phyloP scores from a whole-genome alignment of 352 stramenopile genomes.

The Pythium grandisporangium region DNA sequence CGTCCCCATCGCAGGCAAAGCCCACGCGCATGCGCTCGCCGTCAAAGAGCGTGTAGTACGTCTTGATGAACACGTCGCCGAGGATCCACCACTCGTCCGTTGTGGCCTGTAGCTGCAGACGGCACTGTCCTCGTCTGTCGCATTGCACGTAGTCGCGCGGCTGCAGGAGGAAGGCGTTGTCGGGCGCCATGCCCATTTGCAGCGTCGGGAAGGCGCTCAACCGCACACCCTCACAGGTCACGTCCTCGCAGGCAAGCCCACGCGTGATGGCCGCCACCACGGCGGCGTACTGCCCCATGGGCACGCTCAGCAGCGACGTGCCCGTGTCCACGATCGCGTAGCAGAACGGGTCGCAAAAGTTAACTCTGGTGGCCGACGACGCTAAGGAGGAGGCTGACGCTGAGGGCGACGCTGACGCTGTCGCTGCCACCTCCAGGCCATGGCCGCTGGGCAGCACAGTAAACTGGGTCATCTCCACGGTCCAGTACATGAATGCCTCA shows the following conservation, averaged over 20 bases:
- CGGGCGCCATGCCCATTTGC: constrained; percentile 70
- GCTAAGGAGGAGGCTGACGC: constrained; percentile 10
- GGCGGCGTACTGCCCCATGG: constrained; percentile 51
- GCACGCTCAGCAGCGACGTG: constrained; percentile 80
- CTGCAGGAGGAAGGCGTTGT: constrained; percentile 81
- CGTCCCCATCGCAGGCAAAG: constrained; percentile 78
- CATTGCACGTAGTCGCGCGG: constrained; percentile 75
- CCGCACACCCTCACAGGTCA: constrained; percentile 43
- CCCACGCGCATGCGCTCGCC: constrained; percentile 81
- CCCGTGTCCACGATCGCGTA: constrained; percentile 86
- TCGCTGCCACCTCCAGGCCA: too few relatives aligned
- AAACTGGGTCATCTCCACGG: constrained; percentile 67
- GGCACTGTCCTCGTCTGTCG: constrained; percentile 61
- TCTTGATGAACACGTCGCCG: constrained; percentile 87
- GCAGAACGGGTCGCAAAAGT: constrained; percentile 74
- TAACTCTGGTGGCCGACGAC: constrained; percentile 13
- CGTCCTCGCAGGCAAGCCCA: constrained; percentile 55
- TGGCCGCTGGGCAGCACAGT: too few relatives aligned
- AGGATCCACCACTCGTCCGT: constrained; percentile 84
- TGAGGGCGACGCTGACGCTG: too few relatives aligned
- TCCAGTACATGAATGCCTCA: constrained; percentile 82
- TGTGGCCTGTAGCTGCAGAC: constrained; percentile 71
- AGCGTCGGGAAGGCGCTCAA: constrained; percentile 58
- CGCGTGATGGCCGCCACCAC: constrained; percentile 52
- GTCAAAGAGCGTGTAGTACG: constrained; percentile 90